These are phyloP conservation scores for Naumovozyma castellii DNA, from an alignment of 805 yeast species.

Conservation along the genomic window DNA sequence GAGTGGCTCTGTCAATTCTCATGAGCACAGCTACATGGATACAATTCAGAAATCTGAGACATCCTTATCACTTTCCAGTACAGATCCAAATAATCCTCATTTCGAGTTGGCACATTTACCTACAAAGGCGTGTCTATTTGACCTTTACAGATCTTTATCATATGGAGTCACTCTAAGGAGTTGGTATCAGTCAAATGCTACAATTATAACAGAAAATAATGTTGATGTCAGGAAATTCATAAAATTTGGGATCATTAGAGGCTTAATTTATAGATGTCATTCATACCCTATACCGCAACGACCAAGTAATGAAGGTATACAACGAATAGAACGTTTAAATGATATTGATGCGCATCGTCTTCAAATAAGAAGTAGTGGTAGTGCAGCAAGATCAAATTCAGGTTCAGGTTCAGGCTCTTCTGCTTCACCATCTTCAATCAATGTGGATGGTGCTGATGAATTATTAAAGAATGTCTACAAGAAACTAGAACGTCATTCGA, in stretches of 20 bases:
- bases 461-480: slow-evolving; percentile 22
- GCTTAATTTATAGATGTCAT: slow-evolving; percentile 71
- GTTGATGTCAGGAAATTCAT: slow-evolving; percentile 80
- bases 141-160: slow-evolving; percentile 64
- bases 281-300: slow-evolving; percentile 54
- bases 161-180: slow-evolving; percentile 70
- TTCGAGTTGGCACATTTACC: slow-evolving; percentile 33
- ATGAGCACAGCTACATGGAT: neutral
- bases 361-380: too few relatives aligned
- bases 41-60: neutral
- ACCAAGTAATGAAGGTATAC: neutral
- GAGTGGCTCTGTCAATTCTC: slow-evolving; percentile 2
- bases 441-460: slow-evolving; percentile 26
- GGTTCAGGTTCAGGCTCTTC: neutral
- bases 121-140: slow-evolving; percentile 56
- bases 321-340: slow-evolving; percentile 1
- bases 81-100: slow-evolving; percentile 5
- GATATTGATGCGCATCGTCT: too few relatives aligned
- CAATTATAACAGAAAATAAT: slow-evolving; percentile 37
- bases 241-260: slow-evolving; percentile 76
- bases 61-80: slow-evolving; percentile 8
- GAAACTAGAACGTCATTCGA: slow-evolving; percentile 14
- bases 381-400: slow-evolving; percentile 8
- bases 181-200: slow-evolving; percentile 68
- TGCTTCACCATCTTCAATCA: slow-evolving; percentile 28